Percentiles rank a stretch among this genome's conserved stretches.
These are phyloP conservation scores for Oryza officinalis DNA, from an alignment of 176 grass and related monocot genomes.

Conservation along the genomic window DNA sequence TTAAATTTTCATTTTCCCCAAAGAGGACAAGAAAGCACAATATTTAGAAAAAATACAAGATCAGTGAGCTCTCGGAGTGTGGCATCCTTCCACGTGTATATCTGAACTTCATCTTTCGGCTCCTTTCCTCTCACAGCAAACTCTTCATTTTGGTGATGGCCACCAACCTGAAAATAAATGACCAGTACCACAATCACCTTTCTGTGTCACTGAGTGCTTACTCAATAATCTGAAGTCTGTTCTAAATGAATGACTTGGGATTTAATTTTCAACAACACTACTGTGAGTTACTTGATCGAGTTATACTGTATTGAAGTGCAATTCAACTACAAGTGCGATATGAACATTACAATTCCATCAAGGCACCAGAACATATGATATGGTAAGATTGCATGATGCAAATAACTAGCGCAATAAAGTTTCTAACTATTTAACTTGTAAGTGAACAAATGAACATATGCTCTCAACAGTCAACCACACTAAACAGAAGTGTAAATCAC, in stretches of 20 bases:
- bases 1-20: neutral
- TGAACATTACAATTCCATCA: neutral
- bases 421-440: neutral
- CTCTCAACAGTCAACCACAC: neutral
- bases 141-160: conserved; percentile 83
- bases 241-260: neutral
- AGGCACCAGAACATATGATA: neutral
- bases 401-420: neutral
- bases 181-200: conserved; percentile 14
- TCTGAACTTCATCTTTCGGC: conserved; percentile 97
- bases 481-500: neutral
- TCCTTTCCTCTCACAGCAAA: conserved; percentile 95
- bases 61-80: conserved; percentile 89
- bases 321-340: neutral
- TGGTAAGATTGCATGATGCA: neutral
- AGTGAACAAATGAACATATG: neutral
- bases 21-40: conserved; percentile 2
- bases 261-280: neutral
- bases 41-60: conserved; percentile 52
- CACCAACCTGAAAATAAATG: conserved; percentile 49
- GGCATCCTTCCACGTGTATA: conserved; percentile 99
- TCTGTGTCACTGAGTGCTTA: neutral
- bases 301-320: neutral
- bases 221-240: neutral
- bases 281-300: neutral